phyloP scores from a whole-genome alignment of 495 filamentous ascomycete species.

The Talaromyces trachyspermus region DNA sequence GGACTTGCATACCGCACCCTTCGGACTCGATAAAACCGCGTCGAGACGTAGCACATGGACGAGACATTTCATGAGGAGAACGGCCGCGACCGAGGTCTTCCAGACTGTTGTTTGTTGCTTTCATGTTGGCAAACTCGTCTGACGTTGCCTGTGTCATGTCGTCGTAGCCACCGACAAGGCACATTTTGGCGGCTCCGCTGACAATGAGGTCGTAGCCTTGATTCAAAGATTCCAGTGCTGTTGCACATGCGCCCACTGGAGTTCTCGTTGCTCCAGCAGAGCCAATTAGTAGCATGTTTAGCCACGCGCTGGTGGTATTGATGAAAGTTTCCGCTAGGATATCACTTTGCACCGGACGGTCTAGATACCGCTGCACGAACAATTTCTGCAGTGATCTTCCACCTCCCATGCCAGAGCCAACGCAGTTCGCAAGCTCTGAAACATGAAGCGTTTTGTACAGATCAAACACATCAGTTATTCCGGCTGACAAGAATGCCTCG shows the following conservation, averaged over 20 bases:
- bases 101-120: constrained; percentile 12
- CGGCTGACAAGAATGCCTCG: constrained; percentile 15
- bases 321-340: constrained; percentile 17
- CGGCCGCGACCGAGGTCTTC: constrained; percentile 12
- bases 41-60: constrained; percentile 12
- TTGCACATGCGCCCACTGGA: constrained; percentile 19
- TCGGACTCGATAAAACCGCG: constrained; percentile 18
- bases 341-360: constrained; percentile 13
- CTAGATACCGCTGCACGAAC: constrained; percentile 11
- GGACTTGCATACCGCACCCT: constrained; percentile 17
- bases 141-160: constrained; percentile 12
- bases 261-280: constrained; percentile 15
- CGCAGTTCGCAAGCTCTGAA: constrained; percentile 16
- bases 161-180: constrained; percentile 17
- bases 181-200: constrained; percentile 13
- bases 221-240: constrained; percentile 17
- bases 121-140: constrained; percentile 15
- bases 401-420: constrained; percentile 16
- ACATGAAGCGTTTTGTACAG: constrained; percentile 17
- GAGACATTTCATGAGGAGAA: constrained; percentile 16
- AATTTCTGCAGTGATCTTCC: constrained; percentile 4
- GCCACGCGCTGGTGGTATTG: constrained; percentile 17
- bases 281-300: constrained; percentile 18
- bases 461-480: constrained; percentile 16
- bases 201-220: constrained; percentile 13